A percentile compares a stretch with the other conserved stretches of the same genome.
Evolutionary conservation across 1,139 yeast species (phyloP).

Genomic region (Yamadazyma blattariae): DNA sequence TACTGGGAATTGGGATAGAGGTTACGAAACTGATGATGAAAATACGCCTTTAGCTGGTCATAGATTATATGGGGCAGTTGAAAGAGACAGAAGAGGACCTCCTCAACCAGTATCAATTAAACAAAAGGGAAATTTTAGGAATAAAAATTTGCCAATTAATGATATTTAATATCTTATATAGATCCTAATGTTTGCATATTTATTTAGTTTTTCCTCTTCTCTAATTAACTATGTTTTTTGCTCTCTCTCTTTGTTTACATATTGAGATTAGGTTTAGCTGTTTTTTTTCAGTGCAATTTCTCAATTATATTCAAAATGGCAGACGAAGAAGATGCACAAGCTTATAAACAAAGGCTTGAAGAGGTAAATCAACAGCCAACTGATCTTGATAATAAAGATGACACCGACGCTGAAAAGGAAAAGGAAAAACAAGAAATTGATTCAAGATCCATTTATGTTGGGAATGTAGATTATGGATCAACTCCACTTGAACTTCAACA

Average conservation of each 20-base stretch:
- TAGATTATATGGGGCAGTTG: slow-evolving; percentile 4
- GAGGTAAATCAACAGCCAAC: slow-evolving; percentile 25
- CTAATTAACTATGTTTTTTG: too few species aligned
- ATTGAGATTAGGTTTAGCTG: too few species aligned
- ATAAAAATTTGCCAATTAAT: slow-evolving; percentile 30
- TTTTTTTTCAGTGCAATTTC: too few species aligned
- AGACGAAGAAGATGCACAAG: slow-evolving; percentile 4
- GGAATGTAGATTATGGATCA: slow-evolving; percentile 79
- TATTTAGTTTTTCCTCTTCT: background rate
- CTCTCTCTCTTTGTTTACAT: too few species aligned
- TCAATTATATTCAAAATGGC: background rate
- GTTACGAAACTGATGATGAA: slow-evolving; percentile 48
- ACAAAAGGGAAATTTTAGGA: slow-evolving; percentile 21
- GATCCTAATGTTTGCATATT: too few species aligned
- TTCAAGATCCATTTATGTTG: slow-evolving; percentile 79
- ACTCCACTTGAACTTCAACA: slow-evolving; percentile 81
- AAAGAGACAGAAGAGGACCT: slow-evolving; percentile 1
- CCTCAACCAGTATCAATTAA: slow-evolving; percentile 13
- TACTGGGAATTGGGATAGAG: slow-evolving; percentile 26
- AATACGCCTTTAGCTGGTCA: slow-evolving; percentile 25
- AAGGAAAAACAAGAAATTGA: slow-evolving; percentile 49
- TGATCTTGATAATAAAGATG: background rate
- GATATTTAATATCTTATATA: too few species aligned
- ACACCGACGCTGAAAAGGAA: background rate
- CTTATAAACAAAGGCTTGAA: slow-evolving; percentile 15